A percentile compares a stretch with the other conserved stretches of the same genome.
These are phyloP conservation scores for Penicillium cataractarum DNA, from an alignment of 495 filamentous ascomycete genomes.

Conservation along the genomic window DNA sequence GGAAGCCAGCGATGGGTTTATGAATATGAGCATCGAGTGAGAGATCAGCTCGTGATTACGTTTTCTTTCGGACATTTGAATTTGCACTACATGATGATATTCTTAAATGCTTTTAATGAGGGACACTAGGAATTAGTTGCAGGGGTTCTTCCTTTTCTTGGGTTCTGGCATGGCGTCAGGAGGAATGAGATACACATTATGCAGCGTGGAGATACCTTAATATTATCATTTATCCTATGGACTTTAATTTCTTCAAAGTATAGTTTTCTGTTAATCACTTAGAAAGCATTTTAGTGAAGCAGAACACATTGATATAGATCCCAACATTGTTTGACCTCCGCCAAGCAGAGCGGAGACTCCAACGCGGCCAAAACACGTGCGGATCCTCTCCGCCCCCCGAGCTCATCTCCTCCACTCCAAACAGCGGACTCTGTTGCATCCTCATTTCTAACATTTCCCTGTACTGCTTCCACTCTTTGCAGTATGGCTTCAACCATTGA, in stretches of 20 bases:
- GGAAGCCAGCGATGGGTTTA: conserved; percentile 92
- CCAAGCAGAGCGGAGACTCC: background rate
- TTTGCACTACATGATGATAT: background rate
- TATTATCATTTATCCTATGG: background rate
- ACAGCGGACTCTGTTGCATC: conserved; percentile 3
- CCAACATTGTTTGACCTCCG: background rate
- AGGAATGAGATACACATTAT: conserved; percentile 11
- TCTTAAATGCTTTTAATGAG: conserved; percentile 12
- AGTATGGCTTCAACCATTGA: conserved; percentile 55
- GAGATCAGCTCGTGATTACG: background rate
- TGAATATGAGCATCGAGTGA: conserved; percentile 95
- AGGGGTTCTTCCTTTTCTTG: conserved; percentile 1
- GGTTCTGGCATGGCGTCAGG: conserved; percentile 22
- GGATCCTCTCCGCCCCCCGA: conserved; percentile 29
- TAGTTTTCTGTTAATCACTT: background rate
- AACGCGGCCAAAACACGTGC: conserved; percentile 26
- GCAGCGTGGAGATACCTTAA: conserved; percentile 19
- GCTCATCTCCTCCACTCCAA: conserved; percentile 8
- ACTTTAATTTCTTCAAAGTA: background rate
- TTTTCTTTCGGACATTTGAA: background rate
- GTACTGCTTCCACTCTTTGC: conserved; percentile 7
- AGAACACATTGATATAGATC: background rate
- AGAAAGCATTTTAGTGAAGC: background rate
- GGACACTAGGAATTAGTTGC: conserved; percentile 8
- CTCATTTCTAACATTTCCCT: conserved; percentile 1